A percentile compares a stretch with the other conserved stretches of the same genome.
phyloP scores from a whole-genome alignment of 768 basidiomycete species.

The Mycena sanguinolenta region DNA sequence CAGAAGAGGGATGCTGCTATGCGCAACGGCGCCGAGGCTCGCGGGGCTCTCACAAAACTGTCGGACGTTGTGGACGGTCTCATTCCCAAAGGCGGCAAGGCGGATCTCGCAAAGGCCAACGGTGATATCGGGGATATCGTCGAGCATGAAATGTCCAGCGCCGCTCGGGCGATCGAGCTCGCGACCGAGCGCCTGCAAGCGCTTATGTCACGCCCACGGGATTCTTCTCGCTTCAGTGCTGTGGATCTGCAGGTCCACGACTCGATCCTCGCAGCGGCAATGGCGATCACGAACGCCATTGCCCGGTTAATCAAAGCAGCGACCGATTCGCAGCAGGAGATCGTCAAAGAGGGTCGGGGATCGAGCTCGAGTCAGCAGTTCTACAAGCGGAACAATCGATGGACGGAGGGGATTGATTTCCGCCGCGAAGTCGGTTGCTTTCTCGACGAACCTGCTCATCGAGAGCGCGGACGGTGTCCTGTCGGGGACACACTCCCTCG shows the following conservation, averaged over 20 bases:
- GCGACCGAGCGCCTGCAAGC: constrained; percentile 92
- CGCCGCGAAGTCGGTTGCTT: constrained; percentile 97
- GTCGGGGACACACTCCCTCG: constrained; percentile 95
- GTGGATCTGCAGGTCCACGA: constrained; percentile 98
- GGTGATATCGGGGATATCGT: constrained; percentile 97
- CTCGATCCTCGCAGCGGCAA: constrained; percentile 92
- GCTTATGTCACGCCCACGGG: constrained; percentile 92
- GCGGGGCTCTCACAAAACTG: constrained; percentile 84
- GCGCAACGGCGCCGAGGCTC: constrained; percentile 89
- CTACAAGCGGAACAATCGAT: constrained; percentile 99
- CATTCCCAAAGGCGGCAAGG: constrained; percentile 85
- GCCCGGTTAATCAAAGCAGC: constrained; percentile 95
- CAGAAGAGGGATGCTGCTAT: constrained; percentile 90
- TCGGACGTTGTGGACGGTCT: constrained; percentile 90
- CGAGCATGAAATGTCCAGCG: constrained; percentile 95
- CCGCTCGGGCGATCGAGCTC: constrained; percentile 92
- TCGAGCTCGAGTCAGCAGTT: constrained; percentile 95
- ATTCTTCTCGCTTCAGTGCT: constrained; percentile 88
- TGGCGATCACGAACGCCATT: constrained; percentile 97
- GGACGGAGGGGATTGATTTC: constrained; percentile 99
- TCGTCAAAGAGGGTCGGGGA: constrained; percentile 94
- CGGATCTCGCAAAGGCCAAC: constrained; percentile 79
- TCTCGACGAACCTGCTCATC: constrained; percentile 94
- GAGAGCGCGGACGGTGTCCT: constrained; percentile 98
- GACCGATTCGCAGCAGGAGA: constrained; percentile 98